Base-by-base conservation (phyloP, 352 stramenopile genomes). In the Blastocystis sp. region DNA sequence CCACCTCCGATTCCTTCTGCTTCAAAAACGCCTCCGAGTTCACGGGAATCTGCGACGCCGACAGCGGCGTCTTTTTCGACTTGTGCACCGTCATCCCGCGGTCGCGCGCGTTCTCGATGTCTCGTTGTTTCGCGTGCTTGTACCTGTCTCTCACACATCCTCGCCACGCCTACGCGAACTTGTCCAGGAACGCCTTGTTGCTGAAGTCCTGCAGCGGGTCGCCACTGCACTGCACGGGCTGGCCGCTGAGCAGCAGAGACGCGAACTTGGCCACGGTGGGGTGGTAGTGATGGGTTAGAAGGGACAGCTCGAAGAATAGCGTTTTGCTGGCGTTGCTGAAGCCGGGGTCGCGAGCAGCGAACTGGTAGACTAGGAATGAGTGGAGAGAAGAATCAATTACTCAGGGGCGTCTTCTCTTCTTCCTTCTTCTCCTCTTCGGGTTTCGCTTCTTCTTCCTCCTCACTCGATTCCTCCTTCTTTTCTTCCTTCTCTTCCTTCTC, bases 121-220 rank as follows among this genome's bases (percentile, higher is more conserved):
- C 89, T 17, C 84, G 80, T 45, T 84, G 28, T 57, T 90, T 90
- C 14, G 93, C 92, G 81, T 95, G 95, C 90, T 95, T 95, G 91
- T 94, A 95, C 48, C 48, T 57, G 48, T 14, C 6, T 14, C 14
- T 57, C 48, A 57, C 48, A 17, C 48, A 7, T 0, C 48, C 48
- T 14, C 6, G 6, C 6, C 48, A 57, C 48, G 48, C 48, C 48
- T 57, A 57, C 68, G 95, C 92, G 69, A 95, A 95, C 89, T 95
- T 95, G 63, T 95, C 93, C 66, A 95, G 94, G 89, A 95, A 95
- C n/a, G 92, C 91, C 71, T 94, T 93, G 90, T 95, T 92, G 45
- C 92, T 95, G 57, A 95, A 95, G 89, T 95, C 93, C 68, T 94
- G 91, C 19, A 95, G 90, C 81, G 93, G 93, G 71, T 95, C 93